Evolutionary conservation across 2,329 filamentous ascomycete species (phyloP), one percentile per base, ranked within the genome.

Genomic region (Parastagonospora avenae): DNA sequence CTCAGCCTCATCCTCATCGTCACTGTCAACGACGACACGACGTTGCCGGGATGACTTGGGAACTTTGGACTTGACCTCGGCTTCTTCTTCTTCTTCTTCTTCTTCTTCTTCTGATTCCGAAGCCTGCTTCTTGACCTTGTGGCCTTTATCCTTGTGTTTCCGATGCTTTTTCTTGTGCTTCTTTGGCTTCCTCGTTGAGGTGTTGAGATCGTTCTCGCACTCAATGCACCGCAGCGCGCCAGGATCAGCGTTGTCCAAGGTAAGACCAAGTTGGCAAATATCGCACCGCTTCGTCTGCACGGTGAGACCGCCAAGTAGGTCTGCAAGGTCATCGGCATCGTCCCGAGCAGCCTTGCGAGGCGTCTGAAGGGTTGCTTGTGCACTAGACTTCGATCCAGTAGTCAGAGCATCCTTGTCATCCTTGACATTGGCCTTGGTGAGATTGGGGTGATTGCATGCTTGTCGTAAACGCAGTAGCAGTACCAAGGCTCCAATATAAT

Each of bases 401-500:
- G 86, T 82, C 48, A 96, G 77, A 2, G 91, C 90, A 66, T 97
- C 94, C 63, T 88, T 91, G 70, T 99, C 94, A 59, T 90, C 90
- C 48, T 88, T 88, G 50, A 97, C 80, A 67, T 95, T 93, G 57
- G 87, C 88, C 59, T 91, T 90, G 10, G 96, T 88, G 39, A 99
- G 80, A 59, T 91, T 88, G 0, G 92, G 92, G 70, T 99, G 94
- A 67, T 99, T 96, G 74, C 94, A 99, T 15, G 92, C 90, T 73
- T 99, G 94, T 52, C 94, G 84, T 53, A 99, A 80, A 33, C 94
- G 87, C 48, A 99, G 79, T n/a, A 99, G 83, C 54, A 99, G 79
- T 10, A 96, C 92, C 67, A 99, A 85, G 14, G 94, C 94, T 64
- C 92, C 95, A 51, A 95, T 93, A 70, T 97, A 97, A 76, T 92